Base-by-base conservation (phyloP, 768 basidiomycete species). In the Suillus bovinus region DNA sequence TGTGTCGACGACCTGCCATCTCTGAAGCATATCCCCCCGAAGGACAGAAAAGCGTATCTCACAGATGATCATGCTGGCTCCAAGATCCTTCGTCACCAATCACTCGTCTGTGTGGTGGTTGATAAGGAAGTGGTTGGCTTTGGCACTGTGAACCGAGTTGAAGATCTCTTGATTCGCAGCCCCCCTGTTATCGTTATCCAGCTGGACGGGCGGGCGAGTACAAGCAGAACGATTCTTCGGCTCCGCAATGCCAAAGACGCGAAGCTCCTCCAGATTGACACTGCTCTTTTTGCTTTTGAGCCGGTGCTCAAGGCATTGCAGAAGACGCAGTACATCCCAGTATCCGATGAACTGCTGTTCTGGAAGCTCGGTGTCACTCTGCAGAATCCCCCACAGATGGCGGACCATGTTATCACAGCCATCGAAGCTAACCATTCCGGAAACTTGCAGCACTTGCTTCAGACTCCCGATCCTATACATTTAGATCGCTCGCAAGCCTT, bases 241-340 rank as follows among this genome's bases (percentile, higher is more conserved):
- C 67, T 85, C 53, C 79, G 78, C 61, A 64, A 60, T 29, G 72
- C 68, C 20, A 64, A 71, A 22, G 52, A 72, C 16, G 66, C 82
- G 53, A 74, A 75, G 33, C 76, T 87, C 33, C 68, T 87, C 24
- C 82, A 82, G 59, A 82, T 87, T 52, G 80, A 88, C 67, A 83
- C 83, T 0, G 84, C 84, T 0, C 67, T 87, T 4, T 88, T 88
- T 65, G 75, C 86, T 0, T 87, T 81, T 61, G 81, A 86, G 65
- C 85, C 85, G 1, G 75, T 87, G 39, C 75, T 88, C 9, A 78
- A 74, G 42, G 80, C 80, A 2, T 72, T 88, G 39, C 80, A 88
- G 71, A 64, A 76, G n/a, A 78, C 76, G 56, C 74, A 57, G 14
- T 62, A 56, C 1, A 65, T 87, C 14, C 80, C 84, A 0, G 73